Evolutionary conservation across 306 rosid genomes (phyloP).

Genomic region (Prunus campanulata): DNA sequence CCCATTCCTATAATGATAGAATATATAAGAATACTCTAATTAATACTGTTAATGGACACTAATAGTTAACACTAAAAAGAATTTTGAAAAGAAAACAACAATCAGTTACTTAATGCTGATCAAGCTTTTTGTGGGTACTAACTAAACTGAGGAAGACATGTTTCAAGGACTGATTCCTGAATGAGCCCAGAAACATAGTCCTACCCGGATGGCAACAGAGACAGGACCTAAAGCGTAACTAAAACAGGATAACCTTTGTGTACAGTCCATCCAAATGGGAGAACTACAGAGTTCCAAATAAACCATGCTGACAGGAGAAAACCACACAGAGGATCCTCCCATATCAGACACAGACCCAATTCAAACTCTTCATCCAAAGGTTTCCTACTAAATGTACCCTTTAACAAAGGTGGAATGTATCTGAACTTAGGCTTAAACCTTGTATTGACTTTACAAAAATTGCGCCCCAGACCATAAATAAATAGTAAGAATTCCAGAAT

Average conservation of each 20-base stretch:
- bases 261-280: neutral
- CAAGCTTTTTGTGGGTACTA: constrained; percentile 7
- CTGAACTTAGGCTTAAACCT: no score
- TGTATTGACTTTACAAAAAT: no score
- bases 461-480: no score
- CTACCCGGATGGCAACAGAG: neutral
- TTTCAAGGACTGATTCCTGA: neutral
- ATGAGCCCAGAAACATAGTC: neutral
- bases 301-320: neutral
- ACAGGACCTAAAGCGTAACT: neutral
- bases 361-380: neutral
- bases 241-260: neutral
- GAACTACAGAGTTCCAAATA: neutral
- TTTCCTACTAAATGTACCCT: neutral
- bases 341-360: constrained; percentile 2
- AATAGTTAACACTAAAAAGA: constrained; percentile 28
- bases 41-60: constrained; percentile 36
- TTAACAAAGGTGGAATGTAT: neutral
- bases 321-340: neutral
- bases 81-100: constrained; percentile 4
- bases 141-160: neutral
- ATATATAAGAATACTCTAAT: constrained; percentile 56
- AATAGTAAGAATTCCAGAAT: neutral
- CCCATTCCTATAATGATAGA: constrained; percentile 78
- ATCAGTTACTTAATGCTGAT: constrained; percentile 5